Evolutionary conservation across 495 filamentous ascomycete genomes (phyloP), one percentile per base, ranked within the genome.

Genomic region (Jackrogersella minutella): DNA sequence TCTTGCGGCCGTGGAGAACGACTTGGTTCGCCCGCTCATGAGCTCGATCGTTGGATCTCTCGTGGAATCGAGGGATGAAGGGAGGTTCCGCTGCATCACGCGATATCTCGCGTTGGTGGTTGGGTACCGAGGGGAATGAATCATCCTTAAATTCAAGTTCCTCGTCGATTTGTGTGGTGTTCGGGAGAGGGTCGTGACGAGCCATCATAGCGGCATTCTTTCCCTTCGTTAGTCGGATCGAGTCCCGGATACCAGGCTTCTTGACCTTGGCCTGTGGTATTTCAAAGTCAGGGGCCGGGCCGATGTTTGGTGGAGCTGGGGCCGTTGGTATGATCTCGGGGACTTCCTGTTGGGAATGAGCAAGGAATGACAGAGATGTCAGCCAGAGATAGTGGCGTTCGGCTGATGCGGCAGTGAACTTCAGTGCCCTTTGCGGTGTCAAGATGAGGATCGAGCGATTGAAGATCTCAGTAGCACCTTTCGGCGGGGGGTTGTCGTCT

Each of bases 331-430:
- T 76, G 39, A 91, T 87, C 22, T 91, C 86, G 0, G 90, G 86
- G 31, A 89, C 88, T 49, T 88, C 85, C 71, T 88, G 89, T 21
- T 87, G 82, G 3, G 93, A 93, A 73, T 97, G 92, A 26, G 92
- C 92, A 36, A 99, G 80, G 83, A 97, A 99, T 0, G 93, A 97
- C 11, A 99, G 82, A 1, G 95, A 92, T 31, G 90, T 96, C 13
- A 99, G 80, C 95, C 95, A 99, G 58, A 97, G 82, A 67, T 96
- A 97, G 77, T 99, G 95, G 14, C 96, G 88, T 60, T 97, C 95
- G 26, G 86, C 79, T 11, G 85, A 88, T 13, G 85, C 79, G 11
- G 94, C 92, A 0, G 96, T 99, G 77, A 99, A 97, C 75, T 99
- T 99, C 50, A 99, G 86, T 26, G 95, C 95, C 60, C 95, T 86